Evolutionary conservation across 1,139 yeast genomes (phyloP), one percentile per base, ranked within the genome.

Genomic region (Blastobotrys serpentis): DNA sequence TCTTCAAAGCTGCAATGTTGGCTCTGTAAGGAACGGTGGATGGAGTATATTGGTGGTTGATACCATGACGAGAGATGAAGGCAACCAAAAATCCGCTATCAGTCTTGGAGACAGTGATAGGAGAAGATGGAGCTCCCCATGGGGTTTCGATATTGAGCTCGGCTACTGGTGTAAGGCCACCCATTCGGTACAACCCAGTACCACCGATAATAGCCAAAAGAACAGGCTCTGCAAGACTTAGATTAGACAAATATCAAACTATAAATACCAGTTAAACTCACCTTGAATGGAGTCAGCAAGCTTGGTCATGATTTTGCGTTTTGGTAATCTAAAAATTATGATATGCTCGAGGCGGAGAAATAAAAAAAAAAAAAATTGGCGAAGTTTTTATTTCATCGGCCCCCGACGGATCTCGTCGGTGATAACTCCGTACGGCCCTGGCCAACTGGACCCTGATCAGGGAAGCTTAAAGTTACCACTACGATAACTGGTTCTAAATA

Each of bases 111-210:
- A 92, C 82, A 47, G 97, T 90, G 63, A 92, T 86, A 46, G 97
- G 90, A 11, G 95, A 85, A 4, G 98, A 89, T 18, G 99, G 96
- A 59, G 77, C 78, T 5, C 98, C 99, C 98, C 98, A 92, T 19
- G 99, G 99, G 7, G 98, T 92, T 16, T 84, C 77, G 48, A 88
- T 69, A 5, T 86, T 79, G 46, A 89, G 71, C 58, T 85, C 75
- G 21, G 97, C 97, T 46, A 89, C 94, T 2, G 96, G 95, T 43
- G 83, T 78, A 54, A 90, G 74, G 50, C 87, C 81, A 40, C 86
- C 88, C 52, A 92, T 76, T 51, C 87, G 86, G 73, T 92, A 92
- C 41, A 92, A 77, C n/a, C 99, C 99, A 2, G 98, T 92, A 40
- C 98, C 98, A 34, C 98, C 98, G 65, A 92, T 92, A 56, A 92